Conservation (phyloP, 2,329 filamentous ascomycete genomes). For the Myriangium duriaei region DNA sequence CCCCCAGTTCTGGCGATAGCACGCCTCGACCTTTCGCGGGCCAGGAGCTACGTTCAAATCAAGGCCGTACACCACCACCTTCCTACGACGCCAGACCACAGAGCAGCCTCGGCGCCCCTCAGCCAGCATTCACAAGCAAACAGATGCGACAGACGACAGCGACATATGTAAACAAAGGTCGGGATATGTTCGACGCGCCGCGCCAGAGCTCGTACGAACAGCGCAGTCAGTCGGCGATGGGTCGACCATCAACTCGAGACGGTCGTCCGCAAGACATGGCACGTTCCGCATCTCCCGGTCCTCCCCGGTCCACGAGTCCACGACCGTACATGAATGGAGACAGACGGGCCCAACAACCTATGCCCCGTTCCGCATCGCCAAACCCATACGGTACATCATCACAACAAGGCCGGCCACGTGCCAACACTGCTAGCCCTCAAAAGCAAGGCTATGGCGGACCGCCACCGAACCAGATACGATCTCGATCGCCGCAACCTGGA, state of each 20-base stretch:
- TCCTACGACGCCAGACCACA: constrained; percentile 66
- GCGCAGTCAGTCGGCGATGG: constrained; percentile 19
- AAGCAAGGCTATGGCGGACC: constrained; percentile 17
- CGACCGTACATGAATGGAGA: constrained; percentile 41
- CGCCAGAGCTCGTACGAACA: constrained; percentile 9
- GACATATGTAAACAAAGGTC: constrained; percentile 72
- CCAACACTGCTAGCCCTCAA: constrained; percentile 29
- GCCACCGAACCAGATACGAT: background rate
- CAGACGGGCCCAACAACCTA: constrained; percentile 22
- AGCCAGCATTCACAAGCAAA: constrained; percentile 81
- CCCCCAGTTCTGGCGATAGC: constrained; percentile 26
- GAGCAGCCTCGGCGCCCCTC: constrained; percentile 72
- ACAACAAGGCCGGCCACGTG: constrained; percentile 20
- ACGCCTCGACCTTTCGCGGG: constrained; percentile 33
- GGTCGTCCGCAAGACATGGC: constrained; percentile 31
- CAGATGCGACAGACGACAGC: constrained; percentile 94
- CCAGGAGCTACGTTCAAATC: constrained; percentile 40
- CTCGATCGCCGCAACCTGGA: background rate
- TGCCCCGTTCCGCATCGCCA: constrained; percentile 44
- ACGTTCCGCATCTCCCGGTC: constrained; percentile 52
- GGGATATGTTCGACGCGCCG: constrained; percentile 54
- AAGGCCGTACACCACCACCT: constrained; percentile 70
- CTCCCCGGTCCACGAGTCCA: constrained; percentile 45
- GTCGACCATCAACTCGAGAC: constrained; percentile 46
- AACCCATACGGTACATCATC: constrained; percentile 45